A percentile compares a stretch with the other conserved stretches of the same genome.
Evolutionary conservation across 176 grass and related monocot species (phyloP).

Genomic region (Musa beccarii): DNA sequence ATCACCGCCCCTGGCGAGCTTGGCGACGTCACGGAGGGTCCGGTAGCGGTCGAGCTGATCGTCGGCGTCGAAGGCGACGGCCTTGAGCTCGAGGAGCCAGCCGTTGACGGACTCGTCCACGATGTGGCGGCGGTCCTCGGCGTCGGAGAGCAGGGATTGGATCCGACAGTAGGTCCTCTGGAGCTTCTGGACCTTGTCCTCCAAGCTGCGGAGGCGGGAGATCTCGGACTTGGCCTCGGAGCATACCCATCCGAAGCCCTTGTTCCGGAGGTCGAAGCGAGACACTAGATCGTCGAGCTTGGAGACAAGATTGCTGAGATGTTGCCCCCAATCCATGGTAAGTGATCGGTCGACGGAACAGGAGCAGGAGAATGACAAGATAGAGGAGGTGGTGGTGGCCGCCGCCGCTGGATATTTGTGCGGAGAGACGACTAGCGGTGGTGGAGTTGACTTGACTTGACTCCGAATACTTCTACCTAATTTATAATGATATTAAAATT

Average conservation of each 20-base stretch:
- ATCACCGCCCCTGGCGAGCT: not conserved
- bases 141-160: not conserved
- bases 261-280: not conserved
- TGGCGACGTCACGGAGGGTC: conserved; percentile 22
- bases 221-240: conserved; percentile 4
- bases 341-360: no score
- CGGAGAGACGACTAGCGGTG: no score
- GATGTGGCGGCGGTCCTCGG: not conserved
- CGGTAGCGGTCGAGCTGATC: conserved; percentile 26
- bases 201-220: conserved; percentile 10
- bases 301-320: not conserved
- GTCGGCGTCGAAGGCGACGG: conserved; percentile 38
- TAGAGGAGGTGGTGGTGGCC: no score
- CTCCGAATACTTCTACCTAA: no score
- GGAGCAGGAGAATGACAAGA: no score
- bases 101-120: not conserved
- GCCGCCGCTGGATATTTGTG: no score
- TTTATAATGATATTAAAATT: no score
- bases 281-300: not conserved
- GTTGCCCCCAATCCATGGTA: not conserved
- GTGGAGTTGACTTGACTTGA: no score
- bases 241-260: not conserved
- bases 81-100: conserved; percentile 2
- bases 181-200: conserved; percentile 28
- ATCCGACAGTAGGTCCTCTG: not conserved